Evolutionary conservation across 768 basidiomycete species (phyloP), one percentile per base, ranked within the genome.

Genomic region (Trametes sanguinea): DNA sequence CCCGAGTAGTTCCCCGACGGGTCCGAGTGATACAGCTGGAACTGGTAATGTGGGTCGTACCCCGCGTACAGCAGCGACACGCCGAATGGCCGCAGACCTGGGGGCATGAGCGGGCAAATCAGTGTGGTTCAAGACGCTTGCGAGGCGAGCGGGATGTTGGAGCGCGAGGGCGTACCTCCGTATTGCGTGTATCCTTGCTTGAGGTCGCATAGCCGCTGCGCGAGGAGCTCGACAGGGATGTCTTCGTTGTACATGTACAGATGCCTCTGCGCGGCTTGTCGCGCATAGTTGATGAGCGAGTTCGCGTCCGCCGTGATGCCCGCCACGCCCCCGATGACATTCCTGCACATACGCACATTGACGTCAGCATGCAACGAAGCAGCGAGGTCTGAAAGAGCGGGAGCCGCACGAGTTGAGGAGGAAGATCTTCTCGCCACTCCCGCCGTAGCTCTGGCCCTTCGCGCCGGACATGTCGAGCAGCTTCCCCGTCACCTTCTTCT

Each of bases 141-240:
- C 37, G 27, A 2, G 39, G 45, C 9, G 27, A 17, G 2, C 16
- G 29, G 5, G 45, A 6, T 29, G 57, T 48, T 32, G 10, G 30
- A n/a, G 42, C 59, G 65, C 27, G 51, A 7, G 33, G 6, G 66
- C 83, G 63, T 67, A 90, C 94, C 95, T 79, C 96, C 95, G 66
- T 86, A 95, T 71, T 98, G 96, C 42, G 96, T 98, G 73, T 98
- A 98, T 7, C 95, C 95, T 74, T 99, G 97, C 80, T 99, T 99
- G 81, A 96, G 85, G 76, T 99, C 92, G 70, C 96, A 98, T 61
- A 99, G 76, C 57, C 90, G 83, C 73, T 98, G 95, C 11, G 95
- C 91, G 57, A 99, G 87, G 69, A 96, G 80, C 75, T 99, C 97
- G 33, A 98, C 97, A 5, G 96, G 96, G 67, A 99, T 98, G 73